Evolutionary conservation across 257 asterid genomes (phyloP).

Genomic region (Handroanthus guayacan): DNA sequence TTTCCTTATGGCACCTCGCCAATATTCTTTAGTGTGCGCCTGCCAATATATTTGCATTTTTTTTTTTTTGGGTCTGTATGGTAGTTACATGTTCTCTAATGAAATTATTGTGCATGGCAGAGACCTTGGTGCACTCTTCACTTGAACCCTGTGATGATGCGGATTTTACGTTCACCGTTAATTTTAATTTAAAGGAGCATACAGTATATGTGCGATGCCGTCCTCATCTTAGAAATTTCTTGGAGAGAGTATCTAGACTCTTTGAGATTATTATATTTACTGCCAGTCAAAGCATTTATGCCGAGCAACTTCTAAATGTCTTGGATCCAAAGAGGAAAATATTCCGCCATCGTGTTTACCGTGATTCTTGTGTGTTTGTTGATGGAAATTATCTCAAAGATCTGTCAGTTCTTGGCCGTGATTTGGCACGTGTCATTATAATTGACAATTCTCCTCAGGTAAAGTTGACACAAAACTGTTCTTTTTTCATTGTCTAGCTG

Average conservation of each 20-base stretch:
- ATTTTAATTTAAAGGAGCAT: slow-evolving; percentile 80
- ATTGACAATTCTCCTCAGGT: slow-evolving; percentile 99
- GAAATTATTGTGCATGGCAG: slow-evolving; percentile 56
- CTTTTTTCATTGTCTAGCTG: not conserved
- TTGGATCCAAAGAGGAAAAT: slow-evolving; percentile 91
- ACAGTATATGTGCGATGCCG: slow-evolving; percentile 87
- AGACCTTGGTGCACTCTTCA: slow-evolving; percentile 97
- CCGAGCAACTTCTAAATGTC: slow-evolving; percentile 87
- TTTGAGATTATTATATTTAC: slow-evolving; percentile 95
- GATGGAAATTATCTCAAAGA: slow-evolving; percentile 97
- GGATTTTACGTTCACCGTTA: slow-evolving; percentile 88
- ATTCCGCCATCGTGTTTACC: slow-evolving; percentile 93
- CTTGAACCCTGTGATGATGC: slow-evolving; percentile 88
- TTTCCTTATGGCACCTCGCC: not conserved
- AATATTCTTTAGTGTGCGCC: slow-evolving; percentile 10
- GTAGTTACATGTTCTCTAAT: slow-evolving; percentile 20
- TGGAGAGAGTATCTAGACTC: slow-evolving; percentile 74
- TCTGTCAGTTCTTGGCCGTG: slow-evolving; percentile 97
- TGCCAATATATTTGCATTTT: not conserved
- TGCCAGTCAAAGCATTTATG: slow-evolving; percentile 98
- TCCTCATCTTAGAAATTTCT: slow-evolving; percentile 82
- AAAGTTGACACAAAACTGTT: slow-evolving; percentile 15
- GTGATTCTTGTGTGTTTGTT: slow-evolving; percentile 88
- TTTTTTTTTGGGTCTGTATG: not conserved
- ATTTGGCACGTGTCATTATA: slow-evolving; percentile 80